phyloP scores from a whole-genome alignment of 2,329 filamentous ascomycete genomes.

The Penicillium olsonii region DNA sequence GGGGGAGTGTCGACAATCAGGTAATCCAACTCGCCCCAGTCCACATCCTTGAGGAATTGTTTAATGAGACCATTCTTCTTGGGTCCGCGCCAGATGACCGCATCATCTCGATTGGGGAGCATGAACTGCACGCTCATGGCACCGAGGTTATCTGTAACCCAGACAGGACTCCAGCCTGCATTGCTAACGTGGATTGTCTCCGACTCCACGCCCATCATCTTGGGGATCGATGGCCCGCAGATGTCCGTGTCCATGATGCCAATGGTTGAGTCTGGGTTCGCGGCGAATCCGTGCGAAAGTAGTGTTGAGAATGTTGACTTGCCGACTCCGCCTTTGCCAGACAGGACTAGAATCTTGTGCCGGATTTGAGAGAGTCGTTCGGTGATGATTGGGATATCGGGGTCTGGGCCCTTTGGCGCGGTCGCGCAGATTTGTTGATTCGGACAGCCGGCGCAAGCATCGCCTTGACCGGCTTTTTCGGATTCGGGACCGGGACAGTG shows the following conservation, averaged over 20 bases:
- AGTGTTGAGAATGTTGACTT: constrained; percentile 93
- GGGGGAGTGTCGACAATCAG: constrained; percentile 93
- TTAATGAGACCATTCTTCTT: constrained; percentile 99
- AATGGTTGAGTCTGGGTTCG: constrained; percentile 74
- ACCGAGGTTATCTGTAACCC: constrained; percentile 89
- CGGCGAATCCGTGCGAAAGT: constrained; percentile 84
- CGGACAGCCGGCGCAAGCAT: constrained; percentile 91
- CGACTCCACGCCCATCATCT: constrained; percentile 96
- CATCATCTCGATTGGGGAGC: constrained; percentile 89
- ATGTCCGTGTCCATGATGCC: constrained; percentile 99
- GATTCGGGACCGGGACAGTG: constrained; percentile 81
- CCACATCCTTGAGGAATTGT: constrained; percentile 95
- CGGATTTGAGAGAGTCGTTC: constrained; percentile 76
- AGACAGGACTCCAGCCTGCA: constrained; percentile 91
- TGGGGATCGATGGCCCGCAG: constrained; percentile 91
- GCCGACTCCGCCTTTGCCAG: constrained; percentile 93
- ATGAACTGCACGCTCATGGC: constrained; percentile 99
- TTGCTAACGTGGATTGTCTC: constrained; percentile 92
- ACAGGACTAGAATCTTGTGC: constrained; percentile 91
- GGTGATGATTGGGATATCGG: constrained; percentile 86
- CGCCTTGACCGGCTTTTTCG: constrained; percentile 61
- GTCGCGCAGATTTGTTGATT: constrained; percentile 96
- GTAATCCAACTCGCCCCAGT: constrained; percentile 95
- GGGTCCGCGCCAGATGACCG: constrained; percentile 93
- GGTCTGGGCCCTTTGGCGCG: constrained; percentile 91